Base-by-base conservation (phyloP, 2,329 filamentous ascomycete genomes). In the Pyrenochaeta sp. region DNA sequence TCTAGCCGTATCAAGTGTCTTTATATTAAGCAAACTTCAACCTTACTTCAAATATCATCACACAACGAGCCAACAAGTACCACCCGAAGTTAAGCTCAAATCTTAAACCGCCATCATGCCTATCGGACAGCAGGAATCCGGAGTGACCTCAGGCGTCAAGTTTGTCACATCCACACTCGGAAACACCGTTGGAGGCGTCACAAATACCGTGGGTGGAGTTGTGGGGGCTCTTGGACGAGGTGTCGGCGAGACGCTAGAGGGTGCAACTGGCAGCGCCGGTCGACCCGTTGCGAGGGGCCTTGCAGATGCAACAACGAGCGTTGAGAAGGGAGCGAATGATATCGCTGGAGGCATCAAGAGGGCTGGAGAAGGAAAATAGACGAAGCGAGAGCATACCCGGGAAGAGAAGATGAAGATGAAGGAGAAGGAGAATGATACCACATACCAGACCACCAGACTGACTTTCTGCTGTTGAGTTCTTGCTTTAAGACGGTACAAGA, bases 161-260 rank as follows among this genome's bases (percentile, higher is more conserved):
- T 80, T 80, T 53, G 78, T 81, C 35, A 82, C 79, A 4, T 80
- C 77, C 1, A 81, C 80, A 1, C 64, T 81, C 18, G 80, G 81
- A 35, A 83, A 83, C 60, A 77, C 77, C 1, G 74, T 69, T 27
- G 79, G 79, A n/a, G 80, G 80, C 23, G 65, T 81, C 13, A 74
- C 77, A 6, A 77, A 77, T 46, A 82, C 79, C 2, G 71, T 78
- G 3, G 80, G 80, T 10, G 77, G 78, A 20, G 72, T 82, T 2
- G 76, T 81, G 10, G 81, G 75, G 30, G 71, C 74, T 10, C 59
- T 73, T 9, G 75, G 75, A 27, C 62, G 72, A 22, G 75, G 74
- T 13, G 53, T 77, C 17, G 75, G 74, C 24, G 72, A 76, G 52
- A 77, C 74, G 10, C 57, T 77, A 32, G 74, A 77, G 52, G 72